Evolutionary conservation across 2,329 filamentous ascomycete genomes (phyloP), one percentile per base, ranked within the genome.

Genomic region (Aureobasidium sp.): DNA sequence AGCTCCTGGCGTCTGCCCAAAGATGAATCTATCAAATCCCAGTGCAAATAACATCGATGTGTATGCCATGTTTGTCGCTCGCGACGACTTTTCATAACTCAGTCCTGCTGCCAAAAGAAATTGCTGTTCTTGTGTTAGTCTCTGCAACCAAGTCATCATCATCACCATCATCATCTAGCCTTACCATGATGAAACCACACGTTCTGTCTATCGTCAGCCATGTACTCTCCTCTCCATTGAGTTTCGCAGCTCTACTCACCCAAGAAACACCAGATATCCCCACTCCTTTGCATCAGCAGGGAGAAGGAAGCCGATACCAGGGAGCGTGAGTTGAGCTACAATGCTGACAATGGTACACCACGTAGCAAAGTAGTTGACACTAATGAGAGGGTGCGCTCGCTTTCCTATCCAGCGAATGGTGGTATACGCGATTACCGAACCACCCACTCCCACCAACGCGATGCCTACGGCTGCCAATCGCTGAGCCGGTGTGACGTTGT

Each of bases 21-120:
- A 89, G 17, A 89, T 76, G 12, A 86, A 65, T 67, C 84, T 83
- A 70, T 89, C 87, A 15, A 85, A 85, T 3, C 79, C 76, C 12
- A 89, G 72, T 2, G 87, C 86, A 71, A 88, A 89, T 3, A 89
- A 73, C 84, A 89, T 87, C 70, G 88, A 85, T 49, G 81, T 85
- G 69, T 89, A 89, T 0, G 86, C 77, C 84, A 88, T 87, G 61
- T 84, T 85, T 0, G 84, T 87, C 2, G 84, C 85, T 22, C 83
- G 78, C 3, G 77, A 76, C 1, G 81, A 82, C 65, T 87, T 87
- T 69, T 92, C 88, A 64, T 87, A 84, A 27, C 87, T 80, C 52
- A 97, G 76, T 0, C 90, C 91, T 0, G 84, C 82, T 1, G 91
- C 94, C 20, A 95, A 77, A n/a, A 95, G 79, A 67, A 91, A 91